Evolutionary conservation across 176 grass and related monocot species (phyloP).

Genomic region (Cenchrus fungigraminus): DNA sequence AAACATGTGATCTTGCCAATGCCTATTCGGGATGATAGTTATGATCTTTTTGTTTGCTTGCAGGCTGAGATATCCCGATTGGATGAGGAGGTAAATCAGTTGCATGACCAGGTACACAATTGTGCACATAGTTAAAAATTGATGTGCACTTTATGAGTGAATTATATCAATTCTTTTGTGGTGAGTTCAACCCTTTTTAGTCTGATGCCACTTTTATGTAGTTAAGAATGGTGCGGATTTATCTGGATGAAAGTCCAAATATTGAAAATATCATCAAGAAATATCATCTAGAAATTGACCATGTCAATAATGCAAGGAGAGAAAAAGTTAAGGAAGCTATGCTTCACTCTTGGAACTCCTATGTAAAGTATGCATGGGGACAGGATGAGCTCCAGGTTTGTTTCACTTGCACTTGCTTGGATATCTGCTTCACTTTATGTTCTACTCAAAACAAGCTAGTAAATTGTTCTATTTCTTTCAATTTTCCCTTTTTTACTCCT

Average conservation of each 20-base stretch:
- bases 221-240: constrained; percentile 53
- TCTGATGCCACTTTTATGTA: constrained; percentile 17
- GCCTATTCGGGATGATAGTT: background rate
- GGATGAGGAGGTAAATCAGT: constrained; percentile 49
- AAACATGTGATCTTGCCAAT: background rate
- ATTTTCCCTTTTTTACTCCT: background rate
- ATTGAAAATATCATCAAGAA: constrained; percentile 26
- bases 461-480: background rate
- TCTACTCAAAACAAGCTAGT: background rate
- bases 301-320: constrained; percentile 58
- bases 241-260: constrained; percentile 26
- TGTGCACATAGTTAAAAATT: background rate
- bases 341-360: constrained; percentile 77
- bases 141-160: background rate
- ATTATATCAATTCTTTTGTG: background rate
- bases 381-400: constrained; percentile 73
- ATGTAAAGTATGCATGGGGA: constrained; percentile 74
- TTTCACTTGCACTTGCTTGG: background rate
- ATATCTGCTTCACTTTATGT: background rate
- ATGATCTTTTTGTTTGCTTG: constrained; percentile 9
- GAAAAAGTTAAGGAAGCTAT: constrained; percentile 79
- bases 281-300: constrained; percentile 50
- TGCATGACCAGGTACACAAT: constrained; percentile 70
- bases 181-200: constrained; percentile 6
- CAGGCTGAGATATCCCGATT: constrained; percentile 58